These are phyloP conservation scores for Candida koratica DNA, from an alignment of 805 yeast species.

Conservation along the genomic window DNA sequence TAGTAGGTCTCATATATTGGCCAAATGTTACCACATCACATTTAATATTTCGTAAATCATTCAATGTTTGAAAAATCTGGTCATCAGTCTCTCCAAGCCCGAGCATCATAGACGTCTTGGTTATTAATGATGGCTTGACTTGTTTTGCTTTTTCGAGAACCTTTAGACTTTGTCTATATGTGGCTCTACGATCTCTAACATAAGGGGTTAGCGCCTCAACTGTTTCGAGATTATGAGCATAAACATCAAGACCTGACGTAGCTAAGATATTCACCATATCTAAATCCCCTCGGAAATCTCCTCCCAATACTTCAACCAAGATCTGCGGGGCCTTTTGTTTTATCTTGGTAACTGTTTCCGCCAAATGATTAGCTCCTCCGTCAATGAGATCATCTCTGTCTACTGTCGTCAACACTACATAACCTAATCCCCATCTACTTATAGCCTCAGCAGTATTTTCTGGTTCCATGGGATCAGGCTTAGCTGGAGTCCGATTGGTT, in stretches of 20 bases:
- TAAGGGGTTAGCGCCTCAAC: constrained; percentile 93
- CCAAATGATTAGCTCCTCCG: constrained; percentile 90
- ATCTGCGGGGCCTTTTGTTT: constrained; percentile 87
- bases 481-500: constrained; percentile 80
- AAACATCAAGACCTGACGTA: constrained; percentile 84
- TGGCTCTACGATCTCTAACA: constrained; percentile 95
- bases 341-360: constrained; percentile 79
- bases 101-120: constrained; percentile 93
- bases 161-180: constrained; percentile 79
- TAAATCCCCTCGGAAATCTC: constrained; percentile 92
- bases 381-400: constrained; percentile 93
- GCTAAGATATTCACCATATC: constrained; percentile 79
- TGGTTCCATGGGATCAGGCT: constrained; percentile 94
- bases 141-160: constrained; percentile 81
- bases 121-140: constrained; percentile 67
- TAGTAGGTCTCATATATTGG: constrained; percentile 98
- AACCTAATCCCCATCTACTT: constrained; percentile 96
- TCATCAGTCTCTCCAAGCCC: constrained; percentile 97
- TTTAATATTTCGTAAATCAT: constrained; percentile 65
- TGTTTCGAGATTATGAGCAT: constrained; percentile 95
- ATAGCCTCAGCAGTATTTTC: constrained; percentile 97
- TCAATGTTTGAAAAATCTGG: constrained; percentile 71
- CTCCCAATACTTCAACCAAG: constrained; percentile 87
- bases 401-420: constrained; percentile 94
- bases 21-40: constrained; percentile 98